phyloP scores from a whole-genome alignment of 306 rosid species.

The Castanopsis chinensis region DNA sequence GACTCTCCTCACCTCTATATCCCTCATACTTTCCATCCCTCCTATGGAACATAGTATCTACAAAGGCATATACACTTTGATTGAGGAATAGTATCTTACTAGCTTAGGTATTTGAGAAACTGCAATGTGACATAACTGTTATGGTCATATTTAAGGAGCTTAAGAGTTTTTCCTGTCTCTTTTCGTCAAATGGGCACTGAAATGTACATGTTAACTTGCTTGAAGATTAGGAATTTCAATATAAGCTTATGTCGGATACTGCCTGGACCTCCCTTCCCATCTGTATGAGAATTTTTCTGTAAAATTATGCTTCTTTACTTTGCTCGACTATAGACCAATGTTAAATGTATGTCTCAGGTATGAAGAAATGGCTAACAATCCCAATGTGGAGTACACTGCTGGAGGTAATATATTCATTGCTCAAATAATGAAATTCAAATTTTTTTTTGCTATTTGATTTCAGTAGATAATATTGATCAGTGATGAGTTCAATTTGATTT shows the following conservation, averaged over 20 bases:
- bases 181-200: neutral
- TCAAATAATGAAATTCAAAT: neutral
- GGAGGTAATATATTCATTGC: slow-evolving; percentile 59
- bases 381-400: slow-evolving; percentile 81
- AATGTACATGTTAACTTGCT: neutral
- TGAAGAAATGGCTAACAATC: slow-evolving; percentile 56
- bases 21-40: neutral
- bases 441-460: neutral
- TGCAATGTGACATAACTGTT: neutral
- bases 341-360: slow-evolving; percentile 42
- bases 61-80: neutral
- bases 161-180: neutral
- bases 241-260: neutral
- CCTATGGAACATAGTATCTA: neutral
- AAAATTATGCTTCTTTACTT: neutral
- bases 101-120: neutral
- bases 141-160: neutral
- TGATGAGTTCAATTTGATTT: neutral
- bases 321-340: neutral
- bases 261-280: neutral
- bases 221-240: neutral
- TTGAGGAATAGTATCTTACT: too few species aligned
- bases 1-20: neutral
- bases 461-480: neutral
- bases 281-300: neutral